Base-by-base conservation (phyloP, 106 monocot species). In the Phalaenopsis equestris region DNA sequence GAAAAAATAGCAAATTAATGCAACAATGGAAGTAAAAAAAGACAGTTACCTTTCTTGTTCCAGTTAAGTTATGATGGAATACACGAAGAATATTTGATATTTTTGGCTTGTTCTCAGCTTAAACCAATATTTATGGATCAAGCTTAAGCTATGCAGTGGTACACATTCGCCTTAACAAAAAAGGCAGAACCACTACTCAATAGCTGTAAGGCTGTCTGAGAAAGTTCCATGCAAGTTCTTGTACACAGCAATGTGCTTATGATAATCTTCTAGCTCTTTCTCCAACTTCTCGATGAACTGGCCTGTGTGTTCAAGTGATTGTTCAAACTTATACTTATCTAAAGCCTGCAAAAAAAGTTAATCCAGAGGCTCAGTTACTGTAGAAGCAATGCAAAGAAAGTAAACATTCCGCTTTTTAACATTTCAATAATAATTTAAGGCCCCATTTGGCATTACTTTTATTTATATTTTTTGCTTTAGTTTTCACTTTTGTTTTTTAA, bases 281-380 rank as follows among this genome's bases (percentile, higher is more conserved):
- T 93, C 92, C 30, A 95, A 87, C 75, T 89, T 90, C 82, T 95
- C 92, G 72, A 95, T 89, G 72, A 83, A 89, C 17, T 81, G 90
- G 79, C 95, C 79, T 21, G 95, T 95, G 80, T 95, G 92, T 64
- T 95, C 95, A 74, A 95, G 90, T 49, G 95, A 95, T 83, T 95
- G 92, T 86, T 89, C 88, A 83, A 84, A 95, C 67, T 80, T 89
- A 79, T 92, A 95, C 83, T 95, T 95, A 64, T 95, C 95, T 68
- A 95, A 72, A 68, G 95, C 92, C 95, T 95, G 82, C 45, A 76
- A 80, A 36, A 83, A 41, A 76, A 70, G 19, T 55, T 78, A 41
- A 72, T 37, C 0, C 67, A 56, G 19, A 43, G 64, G 46, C 45
- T 56, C 4, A 82, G 76, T 14, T 42, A n/a, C 42, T n/a, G 43